Evolutionary conservation across 1,139 yeast species (phyloP).

Genomic region (Yamadazyma membranifaciens): DNA sequence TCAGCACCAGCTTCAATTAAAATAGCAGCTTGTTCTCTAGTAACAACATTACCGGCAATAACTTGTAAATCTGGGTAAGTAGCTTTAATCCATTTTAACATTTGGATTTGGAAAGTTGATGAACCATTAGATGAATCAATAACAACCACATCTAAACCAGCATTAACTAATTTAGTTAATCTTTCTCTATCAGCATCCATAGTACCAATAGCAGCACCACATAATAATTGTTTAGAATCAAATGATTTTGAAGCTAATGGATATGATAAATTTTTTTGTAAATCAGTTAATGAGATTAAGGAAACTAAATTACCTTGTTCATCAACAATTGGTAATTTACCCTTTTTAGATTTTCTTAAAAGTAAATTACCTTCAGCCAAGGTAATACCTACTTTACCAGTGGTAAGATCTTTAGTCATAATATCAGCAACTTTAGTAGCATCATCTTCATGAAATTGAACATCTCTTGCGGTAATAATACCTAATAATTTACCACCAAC

Average conservation of each 20-base stretch:
- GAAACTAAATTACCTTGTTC: constrained; percentile 73
- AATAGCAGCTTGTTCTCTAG: constrained; percentile 98
- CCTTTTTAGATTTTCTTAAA: constrained; percentile 91
- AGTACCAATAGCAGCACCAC: constrained; percentile 99
- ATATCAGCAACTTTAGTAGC: constrained; percentile 63
- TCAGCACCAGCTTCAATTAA: constrained; percentile 97
- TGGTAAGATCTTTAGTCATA: constrained; percentile 87
- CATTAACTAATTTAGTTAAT: constrained; percentile 79
- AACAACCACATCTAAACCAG: constrained; percentile 96
- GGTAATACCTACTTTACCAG: constrained; percentile 79
- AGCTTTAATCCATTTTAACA: constrained; percentile 87
- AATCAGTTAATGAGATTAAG: constrained; percentile 90
- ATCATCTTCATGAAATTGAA: constrained; percentile 86
- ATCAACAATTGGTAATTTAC: constrained; percentile 94
- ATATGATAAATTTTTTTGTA: constrained; percentile 90
- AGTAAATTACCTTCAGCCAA: constrained; percentile 86
- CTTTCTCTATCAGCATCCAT: constrained; percentile 85
- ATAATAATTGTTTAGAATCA: constrained; percentile 89
- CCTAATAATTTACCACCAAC: constrained; percentile 90
- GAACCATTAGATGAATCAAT: constrained; percentile 98
- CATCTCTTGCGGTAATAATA: constrained; percentile 94
- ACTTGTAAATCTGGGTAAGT: constrained; percentile 80
- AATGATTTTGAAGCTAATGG: constrained; percentile 95
- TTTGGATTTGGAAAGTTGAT: constrained; percentile 88
- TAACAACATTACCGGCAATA: constrained; percentile 97